phyloP scores from a whole-genome alignment of 192 early-diverging fungal species.

The Coemansia sp. region DNA sequence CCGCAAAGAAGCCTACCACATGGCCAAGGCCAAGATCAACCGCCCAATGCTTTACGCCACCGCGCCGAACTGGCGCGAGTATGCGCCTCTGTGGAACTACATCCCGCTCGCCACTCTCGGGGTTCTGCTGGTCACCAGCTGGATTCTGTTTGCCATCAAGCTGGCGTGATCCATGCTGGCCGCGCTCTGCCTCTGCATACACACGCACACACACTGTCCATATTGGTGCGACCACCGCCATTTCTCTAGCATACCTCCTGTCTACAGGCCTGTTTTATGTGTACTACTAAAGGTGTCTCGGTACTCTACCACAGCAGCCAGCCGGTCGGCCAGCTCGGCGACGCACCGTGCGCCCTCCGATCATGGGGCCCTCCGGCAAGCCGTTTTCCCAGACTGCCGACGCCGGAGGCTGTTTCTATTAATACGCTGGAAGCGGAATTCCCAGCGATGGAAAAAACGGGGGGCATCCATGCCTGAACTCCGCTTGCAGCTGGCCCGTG shows the following conservation, averaged over 20 bases:
- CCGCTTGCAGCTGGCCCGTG: no score
- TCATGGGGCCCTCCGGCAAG: no score
- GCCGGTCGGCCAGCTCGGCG: no score
- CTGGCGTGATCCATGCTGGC: conserved; percentile 15
- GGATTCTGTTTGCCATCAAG: conserved; percentile 48
- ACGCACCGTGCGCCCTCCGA: no score
- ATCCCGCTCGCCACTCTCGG: conserved; percentile 30
- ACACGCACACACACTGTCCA: not conserved
- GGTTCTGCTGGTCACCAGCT: conserved; percentile 31
- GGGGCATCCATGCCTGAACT: no score
- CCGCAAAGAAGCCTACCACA: conserved; percentile 26
- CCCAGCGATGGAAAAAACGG: no score
- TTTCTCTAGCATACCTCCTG: not conserved
- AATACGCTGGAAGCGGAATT: no score
- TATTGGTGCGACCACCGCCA: not conserved
- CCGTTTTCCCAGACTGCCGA: no score
- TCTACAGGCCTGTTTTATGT: no score
- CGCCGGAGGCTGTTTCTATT: no score
- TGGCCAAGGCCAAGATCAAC: conserved; percentile 35
- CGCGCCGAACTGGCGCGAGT: conserved; percentile 39
- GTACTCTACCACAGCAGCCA: no score
- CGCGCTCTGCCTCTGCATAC: not conserved
- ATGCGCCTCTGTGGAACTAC: conserved; percentile 36
- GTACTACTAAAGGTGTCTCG: no score
- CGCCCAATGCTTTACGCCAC: conserved; percentile 28